These are phyloP conservation scores for Primulina eburnea DNA, from an alignment of 257 asterid genomes.

Conservation along the genomic window DNA sequence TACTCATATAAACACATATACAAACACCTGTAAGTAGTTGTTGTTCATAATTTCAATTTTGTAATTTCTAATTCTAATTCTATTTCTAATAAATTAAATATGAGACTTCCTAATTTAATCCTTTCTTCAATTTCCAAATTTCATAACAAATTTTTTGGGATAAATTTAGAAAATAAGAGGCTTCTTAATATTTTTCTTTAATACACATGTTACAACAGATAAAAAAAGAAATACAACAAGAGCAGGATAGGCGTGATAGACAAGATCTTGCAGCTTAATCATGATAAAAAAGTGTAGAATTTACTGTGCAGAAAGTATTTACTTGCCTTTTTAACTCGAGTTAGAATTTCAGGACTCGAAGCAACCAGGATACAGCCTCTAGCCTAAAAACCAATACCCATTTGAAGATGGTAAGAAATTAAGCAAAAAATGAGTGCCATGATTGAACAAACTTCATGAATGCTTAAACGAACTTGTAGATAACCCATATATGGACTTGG, in stretches of 20 bases:
- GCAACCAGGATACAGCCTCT: constrained; percentile 93
- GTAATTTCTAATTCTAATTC: not conserved
- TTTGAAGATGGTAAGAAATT: constrained; percentile 21
- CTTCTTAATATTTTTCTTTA: not conserved
- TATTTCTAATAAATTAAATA: too few relatives aligned
- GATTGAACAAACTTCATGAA: constrained; percentile 24
- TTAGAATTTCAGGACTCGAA: constrained; percentile 98
- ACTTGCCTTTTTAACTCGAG: constrained; percentile 81
- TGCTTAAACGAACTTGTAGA: constrained; percentile 62
- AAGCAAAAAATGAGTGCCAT: constrained; percentile 7
- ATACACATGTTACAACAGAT: constrained; percentile 1
- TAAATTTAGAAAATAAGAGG: not conserved
- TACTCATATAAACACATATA: too few relatives aligned
- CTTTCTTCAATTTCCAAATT: not conserved
- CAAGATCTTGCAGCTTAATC: constrained; percentile 16
- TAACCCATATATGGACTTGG: constrained; percentile 99
- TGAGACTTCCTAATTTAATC: not conserved
- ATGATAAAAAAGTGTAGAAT: constrained; percentile 13
- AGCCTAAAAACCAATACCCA: constrained; percentile 52
- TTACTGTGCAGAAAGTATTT: constrained; percentile 12
- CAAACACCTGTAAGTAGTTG: too few relatives aligned
- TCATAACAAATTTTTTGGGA: not conserved
- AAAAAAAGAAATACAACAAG: not conserved
- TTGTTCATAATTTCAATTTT: too few relatives aligned
- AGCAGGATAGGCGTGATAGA: not conserved